Evolutionary conservation across 2,329 filamentous ascomycete species (phyloP), one percentile per base, ranked within the genome.

Genomic region (Orbilia ellipsospora): DNA sequence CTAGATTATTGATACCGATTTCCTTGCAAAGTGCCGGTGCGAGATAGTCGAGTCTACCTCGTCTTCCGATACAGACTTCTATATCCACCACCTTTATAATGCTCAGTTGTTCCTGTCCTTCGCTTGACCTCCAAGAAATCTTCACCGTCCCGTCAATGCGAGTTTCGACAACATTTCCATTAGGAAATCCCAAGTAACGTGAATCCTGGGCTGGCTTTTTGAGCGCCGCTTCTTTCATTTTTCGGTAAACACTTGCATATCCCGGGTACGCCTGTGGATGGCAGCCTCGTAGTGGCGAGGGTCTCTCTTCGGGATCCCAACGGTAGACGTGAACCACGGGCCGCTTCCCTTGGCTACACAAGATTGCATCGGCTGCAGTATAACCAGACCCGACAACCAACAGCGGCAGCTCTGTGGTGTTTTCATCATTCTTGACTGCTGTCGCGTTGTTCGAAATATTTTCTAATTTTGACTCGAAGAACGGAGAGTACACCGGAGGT

Each of bases 251-350:
- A 7, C 85, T 84, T 0, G 88, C 87, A 79, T 89, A 89, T 76
- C 89, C 88, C 0, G 88, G 87, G 78, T 89, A 89, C 31, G 87
- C 87, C 52, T 86, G 85, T 55, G 87, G 85, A 78, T 89, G 88
- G 72, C 88, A 89, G 44, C 85, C 84, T 18, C 85, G 85, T 12
- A 89, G 81, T 1, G 87, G 88, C 0, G 87, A 88, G 0, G 87
- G 87, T 16, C 84, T 83, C 4, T 82, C 83, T 7, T 87, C 83
- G 0, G 87, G 86, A n/a, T 84, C 83, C 88, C 88, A 89, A 79
- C 86, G 86, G 80, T 85, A 89, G 62, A 88, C 80, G 78, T 89
- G 88, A n/a, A 89, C 81, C 51, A 89, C 85, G 63, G 83, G 86
- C 55, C 85, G 85, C n/a, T 81, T 78, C 13, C 82, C 80, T 28